Base-by-base conservation (phyloP, 2,329 filamentous ascomycete species). In the Xylaria sp. region DNA sequence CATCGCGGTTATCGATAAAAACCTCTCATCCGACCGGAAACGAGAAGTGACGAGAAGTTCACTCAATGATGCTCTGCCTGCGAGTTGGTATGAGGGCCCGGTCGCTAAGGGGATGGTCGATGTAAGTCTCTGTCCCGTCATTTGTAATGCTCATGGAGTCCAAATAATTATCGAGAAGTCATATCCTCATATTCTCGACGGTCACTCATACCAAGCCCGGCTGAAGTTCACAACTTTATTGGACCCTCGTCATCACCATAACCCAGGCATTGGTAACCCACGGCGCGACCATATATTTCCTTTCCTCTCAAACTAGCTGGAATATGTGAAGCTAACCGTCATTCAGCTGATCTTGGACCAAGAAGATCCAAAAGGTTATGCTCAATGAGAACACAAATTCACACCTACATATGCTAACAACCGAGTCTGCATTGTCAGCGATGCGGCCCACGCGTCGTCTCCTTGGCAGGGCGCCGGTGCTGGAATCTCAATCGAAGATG, bases 361-460 rank as follows among this genome's bases (percentile, higher is more conserved):
- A 57, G 13, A 44, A 44, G 39, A 44, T 44, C 46, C 46, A 48
- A 48, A 65, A 60, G 56, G 66, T 2, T 69, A 69, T 41, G 55
- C 66, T 39, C 37, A 52, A 34, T 69, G 50, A 50, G 67, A 70
- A 44, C 67, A 70, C 32, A 70, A 63, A 41, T 37, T 10, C 23
- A 70, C 67, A 34, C 58, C 67, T 15, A 70, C 67, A 2, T 70
- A 70, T 50, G 63, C 67, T 15, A 66, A 66, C 52, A 39, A 39
- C 1, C 58, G 34, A 39, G 46, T 66, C 23, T 70, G 67, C 37
- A 63, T 70, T 20, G 41, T 66, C 18, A 58, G 63, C 52, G 67
- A 70, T 41, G 67, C 67, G 4, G 67, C 67, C 23, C 67, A 64
- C 41, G 62, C 62, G n/a, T 32, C 41, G 28, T n/a, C 63, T 32